phyloP scores from a whole-genome alignment of 345 rosid species.

The Dipteronia dyeriana region DNA sequence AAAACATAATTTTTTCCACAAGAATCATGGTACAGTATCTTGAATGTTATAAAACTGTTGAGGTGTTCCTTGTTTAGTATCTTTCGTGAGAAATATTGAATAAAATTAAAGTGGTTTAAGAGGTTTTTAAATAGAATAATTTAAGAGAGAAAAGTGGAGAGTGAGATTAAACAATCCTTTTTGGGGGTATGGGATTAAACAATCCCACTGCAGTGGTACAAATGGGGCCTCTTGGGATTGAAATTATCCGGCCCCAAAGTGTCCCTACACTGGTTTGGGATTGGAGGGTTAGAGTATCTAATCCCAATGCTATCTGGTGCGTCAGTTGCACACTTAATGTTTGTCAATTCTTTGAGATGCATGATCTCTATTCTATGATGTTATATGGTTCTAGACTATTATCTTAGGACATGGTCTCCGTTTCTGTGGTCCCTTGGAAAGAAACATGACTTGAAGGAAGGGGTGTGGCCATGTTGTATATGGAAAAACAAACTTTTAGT shows the following conservation, averaged over 20 bases:
- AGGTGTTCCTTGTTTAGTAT: neutral
- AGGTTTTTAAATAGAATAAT: no score
- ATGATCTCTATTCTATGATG: neutral
- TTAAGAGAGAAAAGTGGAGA: no score
- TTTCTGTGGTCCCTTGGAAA: neutral
- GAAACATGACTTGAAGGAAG: neutral
- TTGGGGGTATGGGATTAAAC: neutral
- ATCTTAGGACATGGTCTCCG: neutral
- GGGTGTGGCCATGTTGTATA: neutral
- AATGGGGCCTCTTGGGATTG: neutral
- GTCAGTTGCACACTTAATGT: neutral
- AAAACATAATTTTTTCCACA: neutral
- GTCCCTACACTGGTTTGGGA: neutral
- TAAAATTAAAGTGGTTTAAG: no score
- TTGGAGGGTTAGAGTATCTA: neutral
- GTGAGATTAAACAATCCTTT: neutral
- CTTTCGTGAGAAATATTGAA: neutral
- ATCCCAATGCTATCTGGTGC: neutral
- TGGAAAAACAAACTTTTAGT: neutral
- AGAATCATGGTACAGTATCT: neutral
- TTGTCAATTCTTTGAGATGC: neutral
- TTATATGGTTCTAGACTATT: neutral
- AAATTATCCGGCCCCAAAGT: neutral
- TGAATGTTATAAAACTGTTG: neutral
- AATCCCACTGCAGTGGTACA: neutral